Evolutionary conservation across 1,139 yeast genomes (phyloP).

Genomic region (Candida neerlandica): DNA sequence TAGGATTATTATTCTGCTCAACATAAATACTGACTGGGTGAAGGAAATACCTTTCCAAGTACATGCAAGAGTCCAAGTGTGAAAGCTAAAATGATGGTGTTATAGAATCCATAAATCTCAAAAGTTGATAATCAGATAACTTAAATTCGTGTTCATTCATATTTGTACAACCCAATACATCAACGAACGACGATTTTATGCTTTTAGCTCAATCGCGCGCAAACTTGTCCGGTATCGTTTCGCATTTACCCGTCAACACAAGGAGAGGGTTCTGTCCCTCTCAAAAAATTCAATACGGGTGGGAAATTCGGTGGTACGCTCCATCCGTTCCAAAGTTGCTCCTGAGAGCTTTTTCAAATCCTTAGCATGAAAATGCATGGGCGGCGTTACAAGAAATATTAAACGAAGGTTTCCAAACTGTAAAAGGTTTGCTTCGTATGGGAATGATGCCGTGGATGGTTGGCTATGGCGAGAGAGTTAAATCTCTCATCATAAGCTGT

Average conservation of each 20-base stretch:
- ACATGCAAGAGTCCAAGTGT: too few relatives aligned
- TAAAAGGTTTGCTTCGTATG: constrained; percentile 36
- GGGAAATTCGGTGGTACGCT: constrained; percentile 85
- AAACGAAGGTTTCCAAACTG: constrained; percentile 8
- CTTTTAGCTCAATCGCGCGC: constrained; percentile 32
- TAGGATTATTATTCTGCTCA: too few relatives aligned
- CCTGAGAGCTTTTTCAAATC: constrained; percentile 55
- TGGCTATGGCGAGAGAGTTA: constrained; percentile 42
- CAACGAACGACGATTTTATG: constrained; percentile 1
- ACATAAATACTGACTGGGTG: too few relatives aligned
- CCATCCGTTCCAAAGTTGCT: constrained; percentile 53
- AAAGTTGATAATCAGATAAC: too few relatives aligned
- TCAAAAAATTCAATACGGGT: constrained; percentile 48
- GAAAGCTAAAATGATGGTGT: too few relatives aligned
- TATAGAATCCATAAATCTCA: too few relatives aligned
- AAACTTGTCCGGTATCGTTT: constrained; percentile 51
- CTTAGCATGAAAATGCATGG: constrained; percentile 71
- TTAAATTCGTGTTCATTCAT: too few relatives aligned
- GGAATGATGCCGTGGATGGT: constrained; percentile 75
- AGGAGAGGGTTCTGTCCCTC: constrained; percentile 24
- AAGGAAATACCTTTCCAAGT: too few relatives aligned
- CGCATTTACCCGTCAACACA: constrained; percentile 71
- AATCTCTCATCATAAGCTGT: constrained; percentile 38
- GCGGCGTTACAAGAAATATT: constrained; percentile 70
- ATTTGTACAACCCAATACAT: too few relatives aligned